A percentile compares a stretch with the other conserved stretches of the same genome.
Conservation (phyloP, 352 stramenopile genomes). For the Pythium guiyangense region DNA sequence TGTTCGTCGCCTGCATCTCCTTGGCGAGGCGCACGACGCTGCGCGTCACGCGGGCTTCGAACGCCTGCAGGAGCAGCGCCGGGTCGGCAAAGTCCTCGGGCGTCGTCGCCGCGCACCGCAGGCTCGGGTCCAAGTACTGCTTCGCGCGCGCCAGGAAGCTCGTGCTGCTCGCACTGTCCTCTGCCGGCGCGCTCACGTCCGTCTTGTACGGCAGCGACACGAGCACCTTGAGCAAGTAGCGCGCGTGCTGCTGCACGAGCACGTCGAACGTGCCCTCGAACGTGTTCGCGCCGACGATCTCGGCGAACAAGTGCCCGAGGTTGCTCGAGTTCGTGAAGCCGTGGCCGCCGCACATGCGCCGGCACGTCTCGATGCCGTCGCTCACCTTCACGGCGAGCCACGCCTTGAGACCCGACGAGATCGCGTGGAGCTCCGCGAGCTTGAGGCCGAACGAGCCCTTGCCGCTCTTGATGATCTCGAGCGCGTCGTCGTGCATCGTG, state of each 20-base stretch:
- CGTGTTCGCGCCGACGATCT: conserved; percentile 39
- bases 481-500: conserved; percentile 18
- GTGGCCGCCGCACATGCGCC: no score
- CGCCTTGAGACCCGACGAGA: conserved; percentile 33
- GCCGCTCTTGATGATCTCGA: conserved; percentile 19
- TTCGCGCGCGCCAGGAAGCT: no score
- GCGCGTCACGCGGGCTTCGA: conserved; percentile 23
- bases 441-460: conserved; percentile 16
- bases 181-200: no score
- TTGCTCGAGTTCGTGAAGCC: no score
- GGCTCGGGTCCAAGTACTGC: no score
- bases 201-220: no score
- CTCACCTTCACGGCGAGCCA: conserved; percentile 33
- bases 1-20: no score
- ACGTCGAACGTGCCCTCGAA: conserved; percentile 74
- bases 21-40: no score
- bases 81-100: conserved; percentile 21
- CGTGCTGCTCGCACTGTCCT: no score
- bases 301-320: no score
- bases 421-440: conserved; percentile 28
- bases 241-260: conserved; percentile 59
- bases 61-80: conserved; percentile 18
- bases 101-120: conserved; percentile 9
- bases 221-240: conserved; percentile 57
- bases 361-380: conserved; percentile 29